A percentile compares a stretch with the other conserved stretches of the same genome.
Conservation (phyloP, 2,329 filamentous ascomycete genomes). For the Fusarium falciforme region DNA sequence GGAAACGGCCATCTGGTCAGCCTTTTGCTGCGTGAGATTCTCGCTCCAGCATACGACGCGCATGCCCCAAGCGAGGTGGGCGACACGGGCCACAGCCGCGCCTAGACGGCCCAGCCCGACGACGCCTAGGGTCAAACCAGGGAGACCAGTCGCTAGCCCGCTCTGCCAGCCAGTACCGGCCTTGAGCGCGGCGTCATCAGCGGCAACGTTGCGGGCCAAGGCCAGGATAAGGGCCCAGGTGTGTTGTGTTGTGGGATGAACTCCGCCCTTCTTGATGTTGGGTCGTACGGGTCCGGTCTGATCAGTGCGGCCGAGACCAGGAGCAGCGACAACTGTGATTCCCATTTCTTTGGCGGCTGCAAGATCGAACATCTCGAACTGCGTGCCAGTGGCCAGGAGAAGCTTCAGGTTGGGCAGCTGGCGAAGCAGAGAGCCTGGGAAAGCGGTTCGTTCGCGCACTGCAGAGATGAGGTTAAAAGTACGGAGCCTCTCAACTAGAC, state of each 20-base stretch:
- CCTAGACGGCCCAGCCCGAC: conserved; percentile 74
- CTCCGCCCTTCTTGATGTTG: conserved; percentile 41
- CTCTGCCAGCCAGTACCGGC: not conserved
- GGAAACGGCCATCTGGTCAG: conserved; percentile 49
- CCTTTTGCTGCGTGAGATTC: conserved; percentile 71
- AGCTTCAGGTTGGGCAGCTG: conserved; percentile 72
- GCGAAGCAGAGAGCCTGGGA: conserved; percentile 63
- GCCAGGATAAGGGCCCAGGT: conserved; percentile 67
- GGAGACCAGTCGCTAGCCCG: conserved; percentile 46
- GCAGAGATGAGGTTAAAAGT: not conserved
- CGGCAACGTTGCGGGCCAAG: conserved; percentile 67
- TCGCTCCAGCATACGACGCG: conserved; percentile 72
- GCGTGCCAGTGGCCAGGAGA: conserved; percentile 70
- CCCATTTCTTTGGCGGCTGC: not conserved
- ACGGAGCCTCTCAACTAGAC: not conserved
- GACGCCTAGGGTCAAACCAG: conserved; percentile 69
- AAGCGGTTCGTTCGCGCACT: conserved; percentile 62
- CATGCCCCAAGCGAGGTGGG: conserved; percentile 72
- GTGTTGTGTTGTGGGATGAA: conserved; percentile 66
- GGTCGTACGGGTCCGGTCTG: not conserved
- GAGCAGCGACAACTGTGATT: not conserved
- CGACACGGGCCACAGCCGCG: conserved; percentile 59
- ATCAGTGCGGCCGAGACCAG: not conserved
- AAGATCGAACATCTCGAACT: conserved; percentile 71
- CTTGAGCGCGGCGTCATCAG: conserved; percentile 15